Evolutionary conservation across 2,329 filamentous ascomycete genomes (phyloP).

Genomic region (Sclerotinia sclerotiorum): DNA sequence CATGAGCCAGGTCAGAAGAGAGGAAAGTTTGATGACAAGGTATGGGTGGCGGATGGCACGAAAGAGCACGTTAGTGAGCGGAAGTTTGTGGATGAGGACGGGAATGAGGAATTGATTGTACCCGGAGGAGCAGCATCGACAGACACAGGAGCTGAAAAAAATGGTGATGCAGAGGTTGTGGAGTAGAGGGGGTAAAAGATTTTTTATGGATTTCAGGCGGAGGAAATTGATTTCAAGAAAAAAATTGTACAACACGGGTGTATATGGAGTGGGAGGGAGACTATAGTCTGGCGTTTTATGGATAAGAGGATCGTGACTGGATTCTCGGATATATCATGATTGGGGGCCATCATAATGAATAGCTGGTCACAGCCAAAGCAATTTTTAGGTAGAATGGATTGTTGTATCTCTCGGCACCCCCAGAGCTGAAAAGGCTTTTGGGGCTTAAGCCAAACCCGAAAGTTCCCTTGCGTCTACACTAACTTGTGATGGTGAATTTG

Average conservation of each 20-base stretch:
- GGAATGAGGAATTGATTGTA: conserved; percentile 53
- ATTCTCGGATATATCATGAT: conserved; percentile 23
- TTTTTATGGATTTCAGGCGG: neutral
- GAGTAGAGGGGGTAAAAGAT: conserved; percentile 30
- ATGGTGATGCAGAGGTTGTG: conserved; percentile 30
- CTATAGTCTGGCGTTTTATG: conserved; percentile 28
- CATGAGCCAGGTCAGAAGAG: conserved; percentile 87
- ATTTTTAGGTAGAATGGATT: conserved; percentile 35
- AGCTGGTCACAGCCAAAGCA: conserved; percentile 9
- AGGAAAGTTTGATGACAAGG: conserved; percentile 81
- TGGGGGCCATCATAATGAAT: conserved; percentile 20
- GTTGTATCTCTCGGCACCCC: conserved; percentile 31
- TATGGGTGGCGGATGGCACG: conserved; percentile 69
- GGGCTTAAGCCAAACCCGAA: conserved; percentile 23
- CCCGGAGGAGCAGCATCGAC: conserved; percentile 29
- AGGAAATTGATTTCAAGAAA: conserved; percentile 20
- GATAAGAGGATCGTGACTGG: conserved; percentile 9
- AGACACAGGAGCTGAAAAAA: conserved; percentile 24
- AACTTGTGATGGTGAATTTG: neutral
- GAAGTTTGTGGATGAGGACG: conserved; percentile 76
- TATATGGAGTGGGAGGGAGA: conserved; percentile 14
- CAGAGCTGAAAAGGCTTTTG: conserved; percentile 36
- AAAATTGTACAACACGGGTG: conserved; percentile 30
- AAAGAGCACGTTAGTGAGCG: conserved; percentile 79
- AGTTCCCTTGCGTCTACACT: neutral